Conservation (phyloP, 352 stramenopile genomes). For the Phytophthora aleatoria region DNA sequence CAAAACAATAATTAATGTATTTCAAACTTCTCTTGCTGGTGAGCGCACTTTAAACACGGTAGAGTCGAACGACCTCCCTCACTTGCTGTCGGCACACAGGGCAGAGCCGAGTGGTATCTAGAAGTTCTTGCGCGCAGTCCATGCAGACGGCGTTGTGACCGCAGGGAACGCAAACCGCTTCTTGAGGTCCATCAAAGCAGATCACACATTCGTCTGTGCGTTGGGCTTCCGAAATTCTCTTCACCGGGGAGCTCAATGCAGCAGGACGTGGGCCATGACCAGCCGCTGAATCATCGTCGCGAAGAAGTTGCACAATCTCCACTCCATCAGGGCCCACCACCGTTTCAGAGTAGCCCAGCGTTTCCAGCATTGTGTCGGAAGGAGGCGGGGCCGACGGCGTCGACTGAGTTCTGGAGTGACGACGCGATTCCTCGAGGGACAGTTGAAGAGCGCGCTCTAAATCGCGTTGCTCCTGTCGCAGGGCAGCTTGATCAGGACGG, state of each 20-base stretch:
- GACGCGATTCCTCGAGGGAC: constrained; percentile 60
- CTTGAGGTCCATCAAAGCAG: constrained; percentile 81
- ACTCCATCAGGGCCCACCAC: constrained; percentile 69
- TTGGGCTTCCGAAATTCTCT: constrained; percentile 13
- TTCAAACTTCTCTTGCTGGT: neutral
- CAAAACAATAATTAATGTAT: constrained; percentile 12
- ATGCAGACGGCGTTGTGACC: constrained; percentile 90
- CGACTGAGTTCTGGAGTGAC: constrained; percentile 25
- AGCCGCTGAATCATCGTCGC: constrained; percentile 28
- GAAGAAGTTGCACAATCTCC: constrained; percentile 76
- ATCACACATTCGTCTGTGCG: constrained; percentile 70
- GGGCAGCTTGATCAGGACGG: constrained; percentile 21
- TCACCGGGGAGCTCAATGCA: constrained; percentile 10
- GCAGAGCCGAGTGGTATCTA: constrained; percentile 65
- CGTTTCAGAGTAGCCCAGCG: constrained; percentile 45
- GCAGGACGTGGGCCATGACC: constrained; percentile 11
- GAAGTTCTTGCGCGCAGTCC: constrained; percentile 70
- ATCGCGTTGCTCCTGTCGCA: constrained; percentile 63
- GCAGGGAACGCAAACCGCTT: constrained; percentile 81
- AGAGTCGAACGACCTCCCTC: constrained; percentile 80
- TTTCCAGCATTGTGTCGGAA: constrained; percentile 44
- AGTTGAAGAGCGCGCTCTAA: constrained; percentile 61
- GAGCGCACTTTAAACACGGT: constrained; percentile 27
- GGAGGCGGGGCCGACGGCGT: constrained; percentile 34
- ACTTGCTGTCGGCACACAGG: constrained; percentile 79